A percentile compares a stretch with the other conserved stretches of the same genome.
phyloP scores from a whole-genome alignment of 2,329 filamentous ascomycete species.

The Cercospora berteroae region DNA sequence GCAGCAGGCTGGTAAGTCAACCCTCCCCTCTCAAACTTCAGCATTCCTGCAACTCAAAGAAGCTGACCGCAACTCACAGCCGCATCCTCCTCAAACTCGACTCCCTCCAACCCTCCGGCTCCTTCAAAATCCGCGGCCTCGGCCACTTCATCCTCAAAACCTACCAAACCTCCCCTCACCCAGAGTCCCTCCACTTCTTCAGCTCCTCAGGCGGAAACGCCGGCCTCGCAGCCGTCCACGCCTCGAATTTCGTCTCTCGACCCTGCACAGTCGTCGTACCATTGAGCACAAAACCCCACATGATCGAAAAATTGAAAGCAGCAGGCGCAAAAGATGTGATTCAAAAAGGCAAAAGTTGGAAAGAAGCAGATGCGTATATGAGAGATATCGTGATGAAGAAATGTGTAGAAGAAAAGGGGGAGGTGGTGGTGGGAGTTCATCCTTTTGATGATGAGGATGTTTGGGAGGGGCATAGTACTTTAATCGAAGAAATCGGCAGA shows the following conservation, averaged over 20 bases:
- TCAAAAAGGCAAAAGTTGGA: constrained; percentile 65
- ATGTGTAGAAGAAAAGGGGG: constrained; percentile 39
- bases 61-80: too few species aligned
- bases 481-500: constrained; percentile 53
- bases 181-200: constrained; percentile 51
- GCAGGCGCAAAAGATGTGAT: constrained; percentile 68
- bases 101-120: constrained; percentile 78
- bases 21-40: too few species aligned
- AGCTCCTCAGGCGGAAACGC: constrained; percentile 80
- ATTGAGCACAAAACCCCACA: constrained; percentile 60
- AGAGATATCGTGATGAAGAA: constrained; percentile 54
- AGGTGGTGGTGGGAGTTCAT: constrained; percentile 61
- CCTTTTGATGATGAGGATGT: constrained; percentile 68
- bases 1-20: constrained; percentile 66
- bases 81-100: constrained; percentile 84
- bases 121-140: constrained; percentile 78
- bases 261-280: constrained; percentile 76
- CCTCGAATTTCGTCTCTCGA: constrained; percentile 61
- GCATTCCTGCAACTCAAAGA: too few species aligned
- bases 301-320: constrained; percentile 67
- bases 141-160: constrained; percentile 65
- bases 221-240: constrained; percentile 75
- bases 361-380: constrained; percentile 67
- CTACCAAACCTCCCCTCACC: constrained; percentile 32
- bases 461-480: constrained; percentile 63